Evolutionary conservation across 306 rosid species (phyloP), one percentile per base, ranked within the genome.

Genomic region (Hylodesmum podocarpum): DNA sequence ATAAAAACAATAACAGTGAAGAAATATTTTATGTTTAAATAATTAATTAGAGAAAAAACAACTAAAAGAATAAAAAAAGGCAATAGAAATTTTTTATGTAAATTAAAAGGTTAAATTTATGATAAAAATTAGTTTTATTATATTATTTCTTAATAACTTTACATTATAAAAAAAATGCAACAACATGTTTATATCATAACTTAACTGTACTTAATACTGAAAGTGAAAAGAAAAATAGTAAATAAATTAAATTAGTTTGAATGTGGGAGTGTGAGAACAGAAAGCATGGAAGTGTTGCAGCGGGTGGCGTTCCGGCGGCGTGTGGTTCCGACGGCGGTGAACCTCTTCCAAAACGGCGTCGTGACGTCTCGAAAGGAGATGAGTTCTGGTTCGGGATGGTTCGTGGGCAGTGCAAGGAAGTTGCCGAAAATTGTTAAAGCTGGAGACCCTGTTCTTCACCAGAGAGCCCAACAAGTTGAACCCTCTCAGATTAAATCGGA

Each of bases 381-480:
- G 62, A 25, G 64, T 2, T 57, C 14, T 4, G 33, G 9, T 55
- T 24, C 4, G 16, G 37, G 64, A 27, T 53, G 96, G 97, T 49
- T 89, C 69, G 80, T 4, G n/a, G n/a, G n/a, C n/a, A n/a, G n/a
- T n/a, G n/a, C 75, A 72, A 88, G 91, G 15, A 80, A 65, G 37
- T 57, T 84, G 65, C 88, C 96, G 7, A 84, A 84, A 50, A 87
- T 88, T 21, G 91, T 90, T 16, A 87, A 82, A 80, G 89, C 97
- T 7, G 97, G 96, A 6, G 93, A 92, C 64, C 91, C 91, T 3
- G 97, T 90, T 87, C 74, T 90, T 12, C 97, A 89, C 68, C 84
- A 88, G 53, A 88, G 87, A 8, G 91, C 97, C 12, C 64, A 59
- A 3, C 83, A 89, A 49, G 96, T 93, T 16, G 79, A 76, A 11